Evolutionary conservation across 345 rosid genomes (phyloP).

Genomic region (Triadica sebifera): DNA sequence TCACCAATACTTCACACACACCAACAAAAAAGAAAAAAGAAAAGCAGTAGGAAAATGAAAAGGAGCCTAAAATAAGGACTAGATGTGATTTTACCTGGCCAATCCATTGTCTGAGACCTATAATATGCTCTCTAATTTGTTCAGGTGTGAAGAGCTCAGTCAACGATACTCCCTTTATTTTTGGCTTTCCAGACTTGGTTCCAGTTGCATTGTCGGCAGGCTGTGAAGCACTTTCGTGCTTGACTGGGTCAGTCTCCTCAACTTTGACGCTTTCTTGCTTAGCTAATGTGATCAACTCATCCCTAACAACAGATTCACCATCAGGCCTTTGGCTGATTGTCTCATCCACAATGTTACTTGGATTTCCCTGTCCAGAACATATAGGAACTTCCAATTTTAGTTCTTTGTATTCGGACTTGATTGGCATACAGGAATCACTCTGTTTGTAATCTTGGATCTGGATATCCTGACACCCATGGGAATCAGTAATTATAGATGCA

Average conservation of each 20-base stretch:
- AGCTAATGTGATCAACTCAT: constrained; percentile 30
- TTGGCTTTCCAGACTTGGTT: constrained; percentile 88
- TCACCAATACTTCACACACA: not conserved
- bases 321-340: constrained; percentile 42
- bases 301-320: constrained; percentile 37
- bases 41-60: not conserved
- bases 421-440: constrained; percentile 35
- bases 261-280: constrained; percentile 47
- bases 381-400: constrained; percentile 53
- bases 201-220: constrained; percentile 44
- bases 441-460: constrained; percentile 49
- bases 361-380: constrained; percentile 52
- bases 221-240: constrained; percentile 54
- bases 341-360: constrained; percentile 47
- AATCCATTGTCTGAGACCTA: constrained; percentile 97
- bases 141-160: constrained; percentile 97
- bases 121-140: constrained; percentile 90
- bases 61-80: not conserved
- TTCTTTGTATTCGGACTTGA: constrained; percentile 55
- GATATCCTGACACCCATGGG: constrained; percentile 40
- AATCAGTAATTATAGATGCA: constrained; percentile 35
- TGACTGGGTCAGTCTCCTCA: constrained; percentile 49
- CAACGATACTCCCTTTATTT: constrained; percentile 91
- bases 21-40: not conserved
- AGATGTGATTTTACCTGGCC: constrained; percentile 67